Base-by-base conservation (phyloP, 2,329 filamentous ascomycete species). In the Ampelomyces quisqualis region DNA sequence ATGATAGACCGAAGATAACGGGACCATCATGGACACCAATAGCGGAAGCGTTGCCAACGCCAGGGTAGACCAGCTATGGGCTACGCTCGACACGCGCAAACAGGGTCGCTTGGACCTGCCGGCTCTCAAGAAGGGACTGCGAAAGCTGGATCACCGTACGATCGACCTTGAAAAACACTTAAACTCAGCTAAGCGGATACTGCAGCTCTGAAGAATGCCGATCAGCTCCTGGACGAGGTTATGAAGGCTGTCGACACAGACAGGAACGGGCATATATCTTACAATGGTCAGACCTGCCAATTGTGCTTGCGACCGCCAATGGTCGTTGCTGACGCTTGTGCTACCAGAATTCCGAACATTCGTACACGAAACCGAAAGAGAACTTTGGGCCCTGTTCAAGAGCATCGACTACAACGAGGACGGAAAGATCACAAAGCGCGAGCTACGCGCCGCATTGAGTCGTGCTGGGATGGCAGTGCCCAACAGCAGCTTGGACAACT, bases 141-240 rank as follows among this genome's bases (percentile, higher is more conserved):
- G 77, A 67, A 87, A 84, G 70, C 89, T 97, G 61, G 90, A 97
- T 68, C 93, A 98, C 68, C 93, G 90, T 95, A 72, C 72, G 84
- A 67, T 19, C 6, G 15, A 30, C 10, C 26, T 28, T 45, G 26
- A 34, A 28, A 29, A 19, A 31, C 30, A 34, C 18, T 40, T 37
- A 30, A 35, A 24, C 22, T 29, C 17, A 28, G 44, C 50, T 60
- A 56, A 64, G 47, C 58, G 48, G 43, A 50, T 17, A 51, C 45
- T 52, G 52, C 58, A 84, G 82, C 85, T 50, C 72, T 98, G 62
- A 95, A 96, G 75, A 93, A 96, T 77, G 93, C 93, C 64, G 87
- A 95, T 68, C 76, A 80, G 24, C 82, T 97, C 75, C 78, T 98
- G 49, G 79, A 81, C 62, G 84, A 86, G 61, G 86, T 97, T 43